Base-by-base conservation (phyloP, 1,139 yeast species). In the Arxiozyma slooffiae region DNA sequence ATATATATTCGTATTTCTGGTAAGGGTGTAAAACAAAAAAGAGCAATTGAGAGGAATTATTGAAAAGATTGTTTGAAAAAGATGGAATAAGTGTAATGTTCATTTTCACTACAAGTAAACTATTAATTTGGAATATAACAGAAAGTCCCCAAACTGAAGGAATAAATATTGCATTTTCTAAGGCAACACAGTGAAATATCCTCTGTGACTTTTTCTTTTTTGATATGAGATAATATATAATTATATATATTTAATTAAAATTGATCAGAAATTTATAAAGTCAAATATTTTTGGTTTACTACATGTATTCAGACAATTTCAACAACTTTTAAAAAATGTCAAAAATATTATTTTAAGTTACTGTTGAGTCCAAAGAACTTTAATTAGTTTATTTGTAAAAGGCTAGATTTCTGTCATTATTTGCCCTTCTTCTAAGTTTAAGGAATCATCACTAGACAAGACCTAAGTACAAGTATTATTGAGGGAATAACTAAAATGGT, bases 171-270 rank as follows among this genome's bases (percentile, higher is more conserved):
- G 85, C 74, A 39, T 74, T 66, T 7, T 72, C 67, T 0, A 85
- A 77, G 1, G 77, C 62, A n/a, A 73, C 55, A 59, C 78, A 82
- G 38, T 75, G 71, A 1, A 74, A 52, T 1, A 78, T 44, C 87
- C 88, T 82, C 24, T 67, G 60, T 3, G 67, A 54, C 38, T 62
- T 62, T 7, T 47, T 46, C 23, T 52, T 60, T 43, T 60, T 58
- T 3, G 44, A 52, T 14, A 52, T 44, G 3, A 47, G 44, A 8
- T 48, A 26, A 6, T 46, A n/a, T n/a, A n/a, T n/a, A n/a, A n/a
- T n/a, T n/a, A n/a, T n/a, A n/a, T 26, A 14, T 57, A 2, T 36
- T 45, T 17, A 55, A 50, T 38, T 49, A 52, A 16, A 58, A 57
- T 38, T 62, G 61, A 39, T 52, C 61, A 36, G 60, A 59, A 41